These are phyloP conservation scores for Sicyos baderoa DNA, from an alignment of 306 rosid genomes.

Conservation along the genomic window DNA sequence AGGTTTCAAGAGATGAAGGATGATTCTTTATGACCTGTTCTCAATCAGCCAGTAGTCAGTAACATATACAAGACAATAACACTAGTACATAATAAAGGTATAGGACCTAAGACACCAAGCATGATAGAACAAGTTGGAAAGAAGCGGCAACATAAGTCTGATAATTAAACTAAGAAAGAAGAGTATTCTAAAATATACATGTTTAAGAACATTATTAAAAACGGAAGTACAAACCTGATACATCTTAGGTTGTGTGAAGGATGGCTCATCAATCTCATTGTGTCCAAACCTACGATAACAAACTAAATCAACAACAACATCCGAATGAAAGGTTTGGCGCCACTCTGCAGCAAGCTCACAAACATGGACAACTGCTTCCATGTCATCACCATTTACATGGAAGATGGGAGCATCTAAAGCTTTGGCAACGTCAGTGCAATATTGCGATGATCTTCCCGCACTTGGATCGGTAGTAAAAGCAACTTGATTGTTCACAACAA, in stretches of 20 bases:
- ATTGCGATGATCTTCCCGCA: slow-evolving; percentile 82
- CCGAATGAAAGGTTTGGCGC: slow-evolving; percentile 96
- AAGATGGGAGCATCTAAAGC: slow-evolving; percentile 85
- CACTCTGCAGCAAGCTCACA: slow-evolving; percentile 98
- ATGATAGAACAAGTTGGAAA: background rate
- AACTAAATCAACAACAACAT: slow-evolving; percentile 89
- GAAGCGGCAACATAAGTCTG: background rate
- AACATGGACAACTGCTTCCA: slow-evolving; percentile 94
- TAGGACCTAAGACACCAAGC: background rate
- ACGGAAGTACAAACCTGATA: slow-evolving; percentile 55
- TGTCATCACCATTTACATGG: slow-evolving; percentile 86
- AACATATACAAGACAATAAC: slow-evolving; percentile 10
- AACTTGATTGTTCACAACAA: slow-evolving; percentile 87
- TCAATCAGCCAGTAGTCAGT: slow-evolving; percentile 17
- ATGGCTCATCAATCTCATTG: slow-evolving; percentile 96
- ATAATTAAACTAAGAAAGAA: background rate
- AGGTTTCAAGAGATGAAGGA: slow-evolving; percentile 78
- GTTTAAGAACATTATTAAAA: background rate
- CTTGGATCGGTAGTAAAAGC: slow-evolving; percentile 91
- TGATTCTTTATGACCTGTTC: slow-evolving; percentile 69
- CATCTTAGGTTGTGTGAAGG: slow-evolving; percentile 97
- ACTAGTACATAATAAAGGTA: background rate
- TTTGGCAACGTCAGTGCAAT: slow-evolving; percentile 93
- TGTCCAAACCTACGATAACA: slow-evolving; percentile 95
- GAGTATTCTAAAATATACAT: background rate